Base-by-base conservation (phyloP, 2,329 filamentous ascomycete genomes). In the Colletotrichum musicola region DNA sequence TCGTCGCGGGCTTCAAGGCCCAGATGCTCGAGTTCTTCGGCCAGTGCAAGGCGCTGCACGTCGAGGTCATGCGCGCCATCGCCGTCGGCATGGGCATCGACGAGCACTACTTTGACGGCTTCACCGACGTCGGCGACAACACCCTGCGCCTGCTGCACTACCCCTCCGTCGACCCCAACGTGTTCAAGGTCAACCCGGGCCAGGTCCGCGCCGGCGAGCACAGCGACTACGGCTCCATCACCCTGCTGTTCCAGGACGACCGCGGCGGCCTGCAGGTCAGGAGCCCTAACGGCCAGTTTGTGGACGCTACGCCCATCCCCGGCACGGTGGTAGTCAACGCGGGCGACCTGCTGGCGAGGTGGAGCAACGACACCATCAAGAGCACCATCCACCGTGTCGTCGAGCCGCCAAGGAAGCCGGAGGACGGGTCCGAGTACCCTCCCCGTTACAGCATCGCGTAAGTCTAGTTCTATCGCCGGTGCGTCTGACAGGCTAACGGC, bases 281-380 rank as follows among this genome's bases (percentile, higher is more conserved):
- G 74, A 92, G 90, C 56, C 93, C 94, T 0, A 90, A 88, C 47
- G 93, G 93, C 2, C 88, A 86, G 0, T 97, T 95, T 75, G 89
- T 97, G 46, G 89, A 97, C 75, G 95, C 93, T 1, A 93, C 88
- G 6, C 94, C 95, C 0, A 95, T 97, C 68, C 84, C 89, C 42
- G 90, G 90, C 62, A 94, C 93, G 0, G 91, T 96, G 47, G 93
- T 98, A 12, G 88, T 97, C 72, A 98, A 98, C 75, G 94, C 94
- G 0, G 95, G 94, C 1, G 95, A 98, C 77, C 78, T 98, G 73
- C 83, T 98, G 57, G 91, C 93, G 1, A 85, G 94, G 60, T 97
- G 94, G 95, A 93, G 92, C 71, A 98, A 98, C 76, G 93, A 97
- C 75, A 92, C 88, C 4, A 97, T 98, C 81, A 94, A 92, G 82